These are phyloP conservation scores for Cyberlindnera petersonii DNA, from an alignment of 805 yeast genomes.

Conservation along the genomic window DNA sequence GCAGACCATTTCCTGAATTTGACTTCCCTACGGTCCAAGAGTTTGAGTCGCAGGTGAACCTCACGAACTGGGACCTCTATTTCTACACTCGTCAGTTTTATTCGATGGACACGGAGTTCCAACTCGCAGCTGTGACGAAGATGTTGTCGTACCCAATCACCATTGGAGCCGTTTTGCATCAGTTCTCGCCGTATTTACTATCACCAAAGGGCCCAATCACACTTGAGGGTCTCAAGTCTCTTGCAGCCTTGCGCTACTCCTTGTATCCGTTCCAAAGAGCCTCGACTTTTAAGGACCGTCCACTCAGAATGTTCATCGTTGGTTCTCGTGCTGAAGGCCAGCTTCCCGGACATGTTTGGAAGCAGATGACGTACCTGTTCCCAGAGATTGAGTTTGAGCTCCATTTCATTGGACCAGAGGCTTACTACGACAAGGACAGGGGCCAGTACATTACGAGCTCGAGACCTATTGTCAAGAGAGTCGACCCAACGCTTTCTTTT, in stretches of 20 bases:
- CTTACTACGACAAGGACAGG: conserved; percentile 69
- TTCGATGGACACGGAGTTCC: conserved; percentile 96
- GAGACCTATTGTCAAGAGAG: conserved; percentile 66
- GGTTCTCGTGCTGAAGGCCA: conserved; percentile 94
- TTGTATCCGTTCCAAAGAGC: conserved; percentile 64
- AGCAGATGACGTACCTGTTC: conserved; percentile 80
- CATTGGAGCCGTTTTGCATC: conserved; percentile 77
- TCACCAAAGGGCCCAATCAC: conserved; percentile 85
- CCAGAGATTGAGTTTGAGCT: conserved; percentile 81
- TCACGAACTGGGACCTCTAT: conserved; percentile 86
- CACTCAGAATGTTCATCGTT: conserved; percentile 81
- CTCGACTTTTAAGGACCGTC: conserved; percentile 70
- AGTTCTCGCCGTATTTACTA: conserved; percentile 77
- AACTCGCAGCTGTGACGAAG: conserved; percentile 91
- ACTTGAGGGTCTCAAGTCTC: conserved; percentile 86
- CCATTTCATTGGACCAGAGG: conserved; percentile 93
- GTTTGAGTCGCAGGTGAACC: conserved; percentile 68
- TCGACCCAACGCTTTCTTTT: conserved; percentile 70
- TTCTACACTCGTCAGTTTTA: conserved; percentile 89
- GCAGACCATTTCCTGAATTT: conserved; percentile 92
- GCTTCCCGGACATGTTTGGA: conserved; percentile 94
- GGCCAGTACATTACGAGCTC: conserved; percentile 53
- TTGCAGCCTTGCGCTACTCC: conserved; percentile 89
- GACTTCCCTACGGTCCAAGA: conserved; percentile 84
- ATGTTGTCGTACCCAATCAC: conserved; percentile 92